phyloP scores from a whole-genome alignment of 352 stramenopile genomes.

The Blastocystis sp. region DNA sequence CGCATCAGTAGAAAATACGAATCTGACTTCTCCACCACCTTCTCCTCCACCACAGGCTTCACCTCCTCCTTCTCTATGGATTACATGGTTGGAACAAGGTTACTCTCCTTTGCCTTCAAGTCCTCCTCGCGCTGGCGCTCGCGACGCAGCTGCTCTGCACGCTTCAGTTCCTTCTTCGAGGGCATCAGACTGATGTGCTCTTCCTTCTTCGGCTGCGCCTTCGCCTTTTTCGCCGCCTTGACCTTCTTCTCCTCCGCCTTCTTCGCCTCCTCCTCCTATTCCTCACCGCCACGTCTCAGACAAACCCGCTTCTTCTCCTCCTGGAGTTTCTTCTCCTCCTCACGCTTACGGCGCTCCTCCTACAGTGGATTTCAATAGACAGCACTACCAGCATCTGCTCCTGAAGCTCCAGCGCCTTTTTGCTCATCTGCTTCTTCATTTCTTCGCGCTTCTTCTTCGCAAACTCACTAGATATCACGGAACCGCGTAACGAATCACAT shows the following conservation, averaged over 20 bases:
- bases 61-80: constrained; percentile 1
- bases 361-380: not conserved
- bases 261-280: constrained; percentile 1
- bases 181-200: not conserved
- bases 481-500: not conserved
- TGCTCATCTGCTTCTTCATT: constrained; percentile 3
- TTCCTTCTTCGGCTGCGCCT: not conserved
- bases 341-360: not conserved
- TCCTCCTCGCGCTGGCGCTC: constrained; percentile 6
- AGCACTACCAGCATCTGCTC: constrained; percentile 12
- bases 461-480: not conserved
- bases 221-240: not conserved
- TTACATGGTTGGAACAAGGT: not conserved
- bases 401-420: constrained; percentile 2
- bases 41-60: not conserved
- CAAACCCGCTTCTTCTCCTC: not conserved
- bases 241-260: not conserved
- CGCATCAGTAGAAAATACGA: not conserved
- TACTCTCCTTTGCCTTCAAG: not conserved
- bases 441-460: not conserved
- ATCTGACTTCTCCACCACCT: not conserved
- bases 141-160: constrained; percentile 1
- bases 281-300: not conserved
- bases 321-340: not conserved
- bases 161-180: constrained; percentile 30